Base-by-base conservation (phyloP, 495 filamentous ascomycete genomes). In the Aspergillus olivimuriae region DNA sequence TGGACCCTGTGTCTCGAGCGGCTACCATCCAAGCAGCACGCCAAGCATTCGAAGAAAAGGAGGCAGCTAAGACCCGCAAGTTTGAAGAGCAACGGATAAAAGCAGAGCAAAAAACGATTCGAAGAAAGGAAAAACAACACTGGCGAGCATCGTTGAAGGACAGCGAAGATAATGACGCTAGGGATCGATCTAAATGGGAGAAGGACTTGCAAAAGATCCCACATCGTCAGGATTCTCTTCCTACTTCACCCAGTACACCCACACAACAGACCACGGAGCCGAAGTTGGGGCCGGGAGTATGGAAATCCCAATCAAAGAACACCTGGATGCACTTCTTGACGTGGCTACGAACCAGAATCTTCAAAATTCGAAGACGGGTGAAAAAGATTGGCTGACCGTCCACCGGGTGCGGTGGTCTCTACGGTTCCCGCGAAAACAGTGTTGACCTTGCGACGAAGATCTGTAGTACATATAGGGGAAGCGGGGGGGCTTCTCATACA, bases 51-150 rank as follows among this genome's bases (percentile, higher is more conserved):
- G 61, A 72, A 41, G 74, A 81, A 43, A 75, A 75, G 46, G 75
- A 81, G 52, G 75, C 65, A n/a, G 75, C 74, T 7, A 81, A 82
- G 47, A 70, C 66, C 17, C 69, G 65, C 20, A 76, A 77, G 41
- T 61, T 75, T 34, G 73, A 79, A 43, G 65, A 75, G 46, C 74
- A 76, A 40, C 76, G 73, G 36, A 63, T 66, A 39, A 77, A 75
- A 63, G 59, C 69, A 12, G 61, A 73, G 57, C 60, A 69, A 50
- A 60, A 54, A 30, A 62, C 73, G 23, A 62, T 57, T 30, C 66
- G 64, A 4, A 57, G 65, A 14, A 60, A 48, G 19, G 48, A 55
- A 32, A 66, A 63, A 43, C 64, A 65, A 20, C 34, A 50, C n/a
- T 49, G 41, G 38, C 50, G 38, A 48, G 44, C 37, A 28, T 48